Evolutionary conservation across 2,329 filamentous ascomycete genomes (phyloP).

Genomic region (Paraphoma sp.): DNA sequence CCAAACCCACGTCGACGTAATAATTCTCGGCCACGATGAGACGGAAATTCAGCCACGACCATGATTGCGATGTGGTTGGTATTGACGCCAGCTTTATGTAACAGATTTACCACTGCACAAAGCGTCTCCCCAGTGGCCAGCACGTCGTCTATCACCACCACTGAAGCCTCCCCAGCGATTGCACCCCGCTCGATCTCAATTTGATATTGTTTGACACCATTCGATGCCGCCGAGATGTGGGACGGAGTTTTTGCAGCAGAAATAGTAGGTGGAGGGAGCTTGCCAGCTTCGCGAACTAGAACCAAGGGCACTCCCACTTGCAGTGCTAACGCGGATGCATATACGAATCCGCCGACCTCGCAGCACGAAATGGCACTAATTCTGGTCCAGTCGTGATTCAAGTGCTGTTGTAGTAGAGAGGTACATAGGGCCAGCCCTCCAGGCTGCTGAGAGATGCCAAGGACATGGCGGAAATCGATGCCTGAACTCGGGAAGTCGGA

Average conservation of each 20-base stretch:
- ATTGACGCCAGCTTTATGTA: constrained; percentile 53
- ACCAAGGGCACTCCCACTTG: constrained; percentile 53
- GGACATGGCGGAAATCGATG: constrained; percentile 65
- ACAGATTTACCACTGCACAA: constrained; percentile 58
- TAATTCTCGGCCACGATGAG: constrained; percentile 59
- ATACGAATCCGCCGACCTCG: constrained; percentile 65
- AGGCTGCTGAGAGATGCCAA: constrained; percentile 60
- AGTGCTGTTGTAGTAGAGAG: constrained; percentile 57
- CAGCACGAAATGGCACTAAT: constrained; percentile 59
- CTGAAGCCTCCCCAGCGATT: constrained; percentile 49
- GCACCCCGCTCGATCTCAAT: constrained; percentile 60
- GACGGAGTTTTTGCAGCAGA: constrained; percentile 58
- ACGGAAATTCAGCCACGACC: constrained; percentile 65
- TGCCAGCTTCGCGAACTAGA: constrained; percentile 63
- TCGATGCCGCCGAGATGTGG: constrained; percentile 55
- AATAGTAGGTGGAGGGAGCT: constrained; percentile 64
- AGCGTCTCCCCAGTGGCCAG: constrained; percentile 64
- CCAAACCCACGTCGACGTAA: constrained; percentile 60
- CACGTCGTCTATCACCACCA: constrained; percentile 68
- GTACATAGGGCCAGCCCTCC: constrained; percentile 61
- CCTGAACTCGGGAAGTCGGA: constrained; percentile 59
- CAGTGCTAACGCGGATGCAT: constrained; percentile 58
- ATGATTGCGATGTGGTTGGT: constrained; percentile 55
- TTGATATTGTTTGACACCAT: constrained; percentile 31
- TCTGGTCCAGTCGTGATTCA: constrained; percentile 55